A percentile compares a stretch with the other conserved stretches of the same genome.
Conservation (phyloP, 495 filamentous ascomycete genomes). For the Parmelia sp. region DNA sequence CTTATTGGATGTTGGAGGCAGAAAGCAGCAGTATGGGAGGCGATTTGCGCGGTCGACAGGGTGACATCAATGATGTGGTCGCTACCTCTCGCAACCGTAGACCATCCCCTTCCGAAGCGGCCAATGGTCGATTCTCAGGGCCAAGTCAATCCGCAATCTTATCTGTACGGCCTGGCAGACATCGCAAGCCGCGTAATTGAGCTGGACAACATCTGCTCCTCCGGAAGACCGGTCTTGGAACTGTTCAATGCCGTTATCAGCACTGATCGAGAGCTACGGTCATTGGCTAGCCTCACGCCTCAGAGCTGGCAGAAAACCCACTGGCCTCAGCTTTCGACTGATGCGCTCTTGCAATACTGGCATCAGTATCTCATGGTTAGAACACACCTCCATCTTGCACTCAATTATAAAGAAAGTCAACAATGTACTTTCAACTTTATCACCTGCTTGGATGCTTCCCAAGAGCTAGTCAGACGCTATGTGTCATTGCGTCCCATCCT, state of each 20-base stretch:
- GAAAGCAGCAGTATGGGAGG: conserved; percentile 29
- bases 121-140: conserved; percentile 24
- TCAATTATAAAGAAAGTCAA: conserved; percentile 24
- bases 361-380: conserved; percentile 30
- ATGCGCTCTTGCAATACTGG: conserved; percentile 31
- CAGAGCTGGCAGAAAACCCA: conserved; percentile 26
- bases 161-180: conserved; percentile 26
- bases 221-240: conserved; percentile 19
- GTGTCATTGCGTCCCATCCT: conserved; percentile 23
- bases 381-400: conserved; percentile 30
- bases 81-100: conserved; percentile 28
- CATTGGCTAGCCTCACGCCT: conserved; percentile 28
- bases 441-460: conserved; percentile 30
- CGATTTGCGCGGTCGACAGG: conserved; percentile 30
- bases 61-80: conserved; percentile 31
- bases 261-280: conserved; percentile 25
- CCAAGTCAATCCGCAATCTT: conserved; percentile 26
- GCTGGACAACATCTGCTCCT: conserved; percentile 27
- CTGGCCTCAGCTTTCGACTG: conserved; percentile 16
- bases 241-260: conserved; percentile 22
- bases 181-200: conserved; percentile 28
- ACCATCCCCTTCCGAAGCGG: conserved; percentile 17
- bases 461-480: conserved; percentile 27
- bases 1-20: conserved; percentile 9
- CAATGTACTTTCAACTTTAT: conserved; percentile 26